Conservation (phyloP, 106 monocot species). For the Dendrobium catenatum region DNA sequence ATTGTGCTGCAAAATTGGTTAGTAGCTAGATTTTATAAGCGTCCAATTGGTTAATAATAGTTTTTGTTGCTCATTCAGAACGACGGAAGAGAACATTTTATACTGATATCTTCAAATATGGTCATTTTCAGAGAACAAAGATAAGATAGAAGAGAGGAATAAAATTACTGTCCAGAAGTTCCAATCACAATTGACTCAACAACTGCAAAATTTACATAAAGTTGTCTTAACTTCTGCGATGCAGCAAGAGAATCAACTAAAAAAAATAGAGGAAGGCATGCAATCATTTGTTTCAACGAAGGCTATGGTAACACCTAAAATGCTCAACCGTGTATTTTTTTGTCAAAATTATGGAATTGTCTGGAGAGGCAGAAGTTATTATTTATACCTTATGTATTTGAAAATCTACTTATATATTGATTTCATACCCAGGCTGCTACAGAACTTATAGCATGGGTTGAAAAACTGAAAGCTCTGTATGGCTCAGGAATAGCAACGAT, state of each 20-base stretch:
- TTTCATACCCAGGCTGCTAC: constrained; percentile 34
- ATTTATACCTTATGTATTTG: not conserved
- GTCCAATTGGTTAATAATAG: not conserved
- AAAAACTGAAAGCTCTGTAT: constrained; percentile 42
- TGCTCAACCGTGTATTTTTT: not conserved
- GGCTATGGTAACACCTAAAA: constrained; percentile 24
- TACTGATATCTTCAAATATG: not conserved
- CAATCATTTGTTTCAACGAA: constrained; percentile 53
- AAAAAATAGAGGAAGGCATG: constrained; percentile 61
- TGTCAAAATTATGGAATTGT: not conserved
- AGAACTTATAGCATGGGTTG: constrained; percentile 40
- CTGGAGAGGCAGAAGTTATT: not conserved
- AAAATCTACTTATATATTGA: not conserved
- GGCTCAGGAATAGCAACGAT: constrained; percentile 35
- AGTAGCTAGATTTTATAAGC: constrained; percentile 3
- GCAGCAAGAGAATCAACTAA: constrained; percentile 65
- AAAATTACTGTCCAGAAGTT: constrained; percentile 44
- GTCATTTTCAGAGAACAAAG: constrained; percentile 51
- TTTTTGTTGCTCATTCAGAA: not conserved
- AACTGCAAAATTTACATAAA: constrained; percentile 50
- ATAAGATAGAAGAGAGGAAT: constrained; percentile 61
- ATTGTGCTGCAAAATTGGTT: constrained; percentile 78
- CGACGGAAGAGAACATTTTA: not conserved
- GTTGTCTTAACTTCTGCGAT: constrained; percentile 47
- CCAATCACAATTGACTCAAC: constrained; percentile 38